Base-by-base conservation (phyloP, 2,329 filamentous ascomycete genomes). In the Cladophialophora chaetospira region DNA sequence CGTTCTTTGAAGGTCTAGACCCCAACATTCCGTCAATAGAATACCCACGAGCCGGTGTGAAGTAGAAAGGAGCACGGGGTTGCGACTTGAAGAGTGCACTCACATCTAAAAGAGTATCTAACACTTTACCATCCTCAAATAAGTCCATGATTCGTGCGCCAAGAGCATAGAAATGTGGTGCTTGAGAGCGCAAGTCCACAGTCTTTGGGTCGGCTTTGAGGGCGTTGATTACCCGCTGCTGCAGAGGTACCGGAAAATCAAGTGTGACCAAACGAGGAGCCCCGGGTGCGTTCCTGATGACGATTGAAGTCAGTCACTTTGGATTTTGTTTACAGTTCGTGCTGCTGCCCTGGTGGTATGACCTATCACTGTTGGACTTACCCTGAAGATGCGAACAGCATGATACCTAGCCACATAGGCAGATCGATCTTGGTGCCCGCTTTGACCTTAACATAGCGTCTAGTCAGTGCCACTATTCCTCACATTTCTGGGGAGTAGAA, bases 391-490 rank as follows among this genome's bases (percentile, higher is more conserved):
- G 95, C 82, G 26, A 90, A 89, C 50, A 99, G 88, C 83, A 97
- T 93, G 73, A 96, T 90, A 65, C 88, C 91, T 10, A 99, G 85
- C 94, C 94, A 99, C 64, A 97, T 81, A 1, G 94, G 94, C 1
- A 97, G 85, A 60, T 88, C 83, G 44, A 97, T 80, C 40, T 87
- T 85, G 0, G 91, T 93, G 58, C 89, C 89, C 53, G 86, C 75
- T 72, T 93, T 94, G 67, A 97, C 86, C 70, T 88, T 75, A 11
- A 23, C 5, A 17, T 31, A 2, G 2, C 15, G 31, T 25, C 52
- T 13, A 52, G 43, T 44, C 19, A 19, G 40, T 31, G 17, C 36
- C 9, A 35, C 25, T 4, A 62, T 36, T 10, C n/a, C n/a, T n/a
- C 29, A 13, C 4, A 21, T 31, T 25, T 0, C 15, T 40, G 17